Conservation (phyloP, 2,329 filamentous ascomycete species). For the Leptosphaerulina australis region DNA sequence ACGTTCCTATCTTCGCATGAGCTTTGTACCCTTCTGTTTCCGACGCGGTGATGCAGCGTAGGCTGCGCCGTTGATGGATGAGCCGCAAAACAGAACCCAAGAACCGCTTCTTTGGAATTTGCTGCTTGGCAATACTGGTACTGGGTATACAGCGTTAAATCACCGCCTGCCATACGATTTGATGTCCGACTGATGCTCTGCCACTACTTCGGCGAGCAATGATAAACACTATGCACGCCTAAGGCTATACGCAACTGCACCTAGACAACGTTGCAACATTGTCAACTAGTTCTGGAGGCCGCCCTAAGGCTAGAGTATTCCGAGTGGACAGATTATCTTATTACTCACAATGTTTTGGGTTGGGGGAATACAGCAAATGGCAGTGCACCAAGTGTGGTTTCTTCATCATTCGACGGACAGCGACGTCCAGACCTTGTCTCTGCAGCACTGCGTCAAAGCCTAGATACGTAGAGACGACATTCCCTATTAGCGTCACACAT, state of each 20-base stretch:
- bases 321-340: slow-evolving; percentile 9
- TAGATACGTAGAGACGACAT: slow-evolving; percentile 11
- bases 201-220: slow-evolving; percentile 12
- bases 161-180: slow-evolving; percentile 31
- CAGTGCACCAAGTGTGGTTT: slow-evolving; percentile 25
- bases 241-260: slow-evolving; percentile 19
- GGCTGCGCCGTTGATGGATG: slow-evolving; percentile 35
- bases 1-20: slow-evolving; percentile 23
- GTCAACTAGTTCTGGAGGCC: slow-evolving; percentile 24
- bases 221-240: slow-evolving; percentile 22
- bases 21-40: slow-evolving; percentile 17
- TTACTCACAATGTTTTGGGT: slow-evolving; percentile 7
- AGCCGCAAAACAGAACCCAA: slow-evolving; percentile 3
- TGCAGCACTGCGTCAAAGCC: slow-evolving; percentile 21
- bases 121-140: slow-evolving; percentile 9
- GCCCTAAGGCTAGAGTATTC: slow-evolving; percentile 23
- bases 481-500: slow-evolving; percentile 10
- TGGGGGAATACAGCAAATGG: slow-evolving; percentile 35
- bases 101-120: slow-evolving; percentile 16
- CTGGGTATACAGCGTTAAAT: slow-evolving; percentile 20
- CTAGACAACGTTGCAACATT: slow-evolving; percentile 36
- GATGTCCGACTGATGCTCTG: slow-evolving; percentile 20
- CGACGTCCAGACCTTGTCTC: slow-evolving; percentile 12
- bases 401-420: slow-evolving; percentile 14
- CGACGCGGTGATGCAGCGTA: slow-evolving; percentile 22